phyloP scores from a whole-genome alignment of 257 asterid species.

The Osmanthus fragrans region DNA sequence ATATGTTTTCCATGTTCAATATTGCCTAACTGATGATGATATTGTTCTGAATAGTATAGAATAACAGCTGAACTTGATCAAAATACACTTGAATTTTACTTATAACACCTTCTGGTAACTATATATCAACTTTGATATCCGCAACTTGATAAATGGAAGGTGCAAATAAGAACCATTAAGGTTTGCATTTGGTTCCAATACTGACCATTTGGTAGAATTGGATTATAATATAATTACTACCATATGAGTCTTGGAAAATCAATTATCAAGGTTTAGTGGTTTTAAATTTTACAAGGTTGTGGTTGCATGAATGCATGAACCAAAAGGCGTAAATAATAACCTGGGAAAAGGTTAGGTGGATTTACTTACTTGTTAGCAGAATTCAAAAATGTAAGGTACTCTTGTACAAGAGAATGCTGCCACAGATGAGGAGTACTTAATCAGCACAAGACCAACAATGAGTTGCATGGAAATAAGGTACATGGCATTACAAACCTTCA shows the following conservation, averaged over 20 bases:
- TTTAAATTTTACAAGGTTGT: no score
- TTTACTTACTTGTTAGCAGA: constrained; percentile 80
- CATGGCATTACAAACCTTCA: constrained; percentile 49
- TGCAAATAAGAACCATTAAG: no score
- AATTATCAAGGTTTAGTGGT: no score
- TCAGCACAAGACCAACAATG: neutral
- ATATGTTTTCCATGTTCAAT: neutral
- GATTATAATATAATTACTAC: no score
- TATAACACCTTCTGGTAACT: no score
- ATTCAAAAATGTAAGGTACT: constrained; percentile 63
- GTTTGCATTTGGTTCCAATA: no score
- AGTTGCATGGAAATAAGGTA: neutral
- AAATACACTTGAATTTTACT: neutral
- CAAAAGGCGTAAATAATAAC: no score
- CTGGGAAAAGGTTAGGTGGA: neutral
- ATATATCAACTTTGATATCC: no score
- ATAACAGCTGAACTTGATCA: neutral
- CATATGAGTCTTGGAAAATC: no score
- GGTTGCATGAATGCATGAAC: no score
- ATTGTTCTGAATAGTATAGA: neutral
- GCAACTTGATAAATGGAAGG: no score
- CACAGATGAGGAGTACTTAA: constrained; percentile 7
- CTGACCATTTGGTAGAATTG: no score
- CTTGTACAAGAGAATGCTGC: constrained; percentile 68
- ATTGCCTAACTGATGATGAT: neutral